These are phyloP conservation scores for Fusarium robinianum DNA, from an alignment of 2,329 filamentous ascomycete genomes.

Conservation along the genomic window DNA sequence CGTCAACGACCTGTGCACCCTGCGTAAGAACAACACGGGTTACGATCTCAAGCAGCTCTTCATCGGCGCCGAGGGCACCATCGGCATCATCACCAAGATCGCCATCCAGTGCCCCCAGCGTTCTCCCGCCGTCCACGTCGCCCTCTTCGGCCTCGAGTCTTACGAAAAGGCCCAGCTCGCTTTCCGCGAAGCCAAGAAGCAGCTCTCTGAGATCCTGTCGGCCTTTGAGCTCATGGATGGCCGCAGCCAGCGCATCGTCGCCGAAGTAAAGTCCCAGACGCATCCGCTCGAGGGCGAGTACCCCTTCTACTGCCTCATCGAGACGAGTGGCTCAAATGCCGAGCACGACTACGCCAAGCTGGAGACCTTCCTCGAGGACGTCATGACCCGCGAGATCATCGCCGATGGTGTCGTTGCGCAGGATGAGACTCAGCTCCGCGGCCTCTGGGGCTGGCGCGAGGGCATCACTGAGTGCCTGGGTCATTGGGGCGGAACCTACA, in stretches of 20 bases:
- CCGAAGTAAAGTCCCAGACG: conserved; percentile 73
- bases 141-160: conserved; percentile 88
- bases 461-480: conserved; percentile 87
- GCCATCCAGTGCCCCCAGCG: conserved; percentile 89
- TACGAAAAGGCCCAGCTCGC: conserved; percentile 87
- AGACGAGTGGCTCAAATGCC: conserved; percentile 91
- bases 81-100: conserved; percentile 90
- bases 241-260: conserved; percentile 77
- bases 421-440: conserved; percentile 84
- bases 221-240: conserved; percentile 98
- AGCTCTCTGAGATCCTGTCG: conserved; percentile 92
- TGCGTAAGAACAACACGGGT: conserved; percentile 98
- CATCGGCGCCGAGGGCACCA: conserved; percentile 92
- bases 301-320: conserved; percentile 95
- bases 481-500: conserved; percentile 94
- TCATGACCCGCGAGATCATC: conserved; percentile 87
- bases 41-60: conserved; percentile 98
- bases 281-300: conserved; percentile 80
- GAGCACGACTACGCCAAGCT: conserved; percentile 95
- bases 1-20: conserved; percentile 81
- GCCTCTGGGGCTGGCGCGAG: conserved; percentile 91
- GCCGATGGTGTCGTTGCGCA: conserved; percentile 89
- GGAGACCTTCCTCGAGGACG: conserved; percentile 84
- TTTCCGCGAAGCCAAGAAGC: conserved; percentile 85
- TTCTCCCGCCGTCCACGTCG: conserved; percentile 88